Conservation (phyloP, 352 stramenopile genomes). For the Globisporangium viniferum region DNA sequence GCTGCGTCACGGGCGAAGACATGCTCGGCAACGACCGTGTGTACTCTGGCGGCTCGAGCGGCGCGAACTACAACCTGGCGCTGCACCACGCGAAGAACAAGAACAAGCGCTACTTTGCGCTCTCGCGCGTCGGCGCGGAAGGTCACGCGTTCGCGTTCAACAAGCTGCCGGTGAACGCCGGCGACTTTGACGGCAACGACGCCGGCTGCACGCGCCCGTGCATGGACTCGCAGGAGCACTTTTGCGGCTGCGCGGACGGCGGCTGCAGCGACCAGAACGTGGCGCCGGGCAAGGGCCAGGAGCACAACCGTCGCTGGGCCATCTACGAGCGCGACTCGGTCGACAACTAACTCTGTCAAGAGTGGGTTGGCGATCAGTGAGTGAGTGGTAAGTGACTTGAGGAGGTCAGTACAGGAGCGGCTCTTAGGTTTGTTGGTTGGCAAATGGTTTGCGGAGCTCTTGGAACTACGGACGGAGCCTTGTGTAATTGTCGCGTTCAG, state of each 20-base stretch:
- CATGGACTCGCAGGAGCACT: slow-evolving; percentile 67
- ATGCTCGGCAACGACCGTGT: slow-evolving; percentile 84
- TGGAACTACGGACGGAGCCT: neutral
- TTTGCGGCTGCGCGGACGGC: slow-evolving; percentile 83
- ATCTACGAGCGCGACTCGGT: slow-evolving; percentile 75
- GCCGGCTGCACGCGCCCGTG: slow-evolving; percentile 77
- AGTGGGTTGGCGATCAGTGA: neutral
- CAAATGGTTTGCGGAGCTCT: neutral
- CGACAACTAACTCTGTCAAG: slow-evolving; percentile 12
- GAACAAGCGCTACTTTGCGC: slow-evolving; percentile 85
- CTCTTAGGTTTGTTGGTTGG: too few relatives aligned
- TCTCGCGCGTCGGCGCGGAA: slow-evolving; percentile 73
- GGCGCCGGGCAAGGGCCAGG: slow-evolving; percentile 63
- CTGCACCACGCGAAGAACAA: slow-evolving; percentile 80
- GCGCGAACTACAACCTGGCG: slow-evolving; percentile 90
- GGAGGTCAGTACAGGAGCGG: neutral
- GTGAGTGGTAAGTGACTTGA: neutral
- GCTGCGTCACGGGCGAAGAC: slow-evolving; percentile 80
- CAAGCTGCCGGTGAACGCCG: slow-evolving; percentile 63
- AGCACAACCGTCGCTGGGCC: slow-evolving; percentile 89
- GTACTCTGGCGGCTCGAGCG: slow-evolving; percentile 84
- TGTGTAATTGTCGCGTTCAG: neutral
- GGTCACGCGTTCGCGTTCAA: slow-evolving; percentile 91
- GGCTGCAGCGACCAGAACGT: slow-evolving; percentile 75
- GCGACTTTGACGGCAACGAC: slow-evolving; percentile 74